Percentiles rank a stretch among this genome's conserved stretches.
Conservation (phyloP, 177 flowering plant genomes). For the Vitis hybrid region DNA sequence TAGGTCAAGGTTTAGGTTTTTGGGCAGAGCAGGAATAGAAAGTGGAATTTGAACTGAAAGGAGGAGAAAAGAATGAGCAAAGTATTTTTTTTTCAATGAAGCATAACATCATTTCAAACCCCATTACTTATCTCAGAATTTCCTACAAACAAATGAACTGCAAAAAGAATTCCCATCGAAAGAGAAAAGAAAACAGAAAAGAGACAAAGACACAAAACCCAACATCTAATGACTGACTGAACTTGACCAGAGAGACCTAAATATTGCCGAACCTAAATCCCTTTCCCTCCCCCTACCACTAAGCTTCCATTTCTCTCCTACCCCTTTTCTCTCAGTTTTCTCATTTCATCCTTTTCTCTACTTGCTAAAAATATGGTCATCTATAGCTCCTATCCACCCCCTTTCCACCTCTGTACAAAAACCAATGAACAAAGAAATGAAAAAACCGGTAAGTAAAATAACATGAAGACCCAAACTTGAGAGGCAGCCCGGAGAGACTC, state of each 20-base stretch:
- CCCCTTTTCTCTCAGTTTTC: constrained; percentile 8
- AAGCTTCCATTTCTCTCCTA: constrained; percentile 19
- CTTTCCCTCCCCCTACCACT: constrained; percentile 13
- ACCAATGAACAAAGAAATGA: constrained; percentile 43
- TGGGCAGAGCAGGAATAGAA: not conserved
- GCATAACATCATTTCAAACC: constrained; percentile 14
- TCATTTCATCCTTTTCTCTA: constrained; percentile 24
- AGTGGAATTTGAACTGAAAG: not conserved
- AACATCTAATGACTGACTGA: constrained; percentile 11
- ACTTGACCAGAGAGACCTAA: constrained; percentile 21
- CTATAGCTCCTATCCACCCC: constrained; percentile 31
- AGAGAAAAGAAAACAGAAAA: constrained; percentile 13
- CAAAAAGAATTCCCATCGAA: constrained; percentile 52
- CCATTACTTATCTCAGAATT: constrained; percentile 26
- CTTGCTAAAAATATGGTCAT: constrained; percentile 33
- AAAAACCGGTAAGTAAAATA: constrained; percentile 10
- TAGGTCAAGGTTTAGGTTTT: too few relatives aligned
- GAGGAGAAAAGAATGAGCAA: not conserved
- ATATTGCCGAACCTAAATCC: constrained; percentile 23
- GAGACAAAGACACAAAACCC: constrained; percentile 16
- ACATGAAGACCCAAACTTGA: constrained; percentile 2
- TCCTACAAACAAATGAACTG: constrained; percentile 46
- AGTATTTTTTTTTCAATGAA: not conserved
- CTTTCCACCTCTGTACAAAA: constrained; percentile 50
- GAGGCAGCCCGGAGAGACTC: constrained; percentile 3